Evolutionary conservation across 805 yeast species (phyloP).

Genomic region (Blastobotrys peoriensis): DNA sequence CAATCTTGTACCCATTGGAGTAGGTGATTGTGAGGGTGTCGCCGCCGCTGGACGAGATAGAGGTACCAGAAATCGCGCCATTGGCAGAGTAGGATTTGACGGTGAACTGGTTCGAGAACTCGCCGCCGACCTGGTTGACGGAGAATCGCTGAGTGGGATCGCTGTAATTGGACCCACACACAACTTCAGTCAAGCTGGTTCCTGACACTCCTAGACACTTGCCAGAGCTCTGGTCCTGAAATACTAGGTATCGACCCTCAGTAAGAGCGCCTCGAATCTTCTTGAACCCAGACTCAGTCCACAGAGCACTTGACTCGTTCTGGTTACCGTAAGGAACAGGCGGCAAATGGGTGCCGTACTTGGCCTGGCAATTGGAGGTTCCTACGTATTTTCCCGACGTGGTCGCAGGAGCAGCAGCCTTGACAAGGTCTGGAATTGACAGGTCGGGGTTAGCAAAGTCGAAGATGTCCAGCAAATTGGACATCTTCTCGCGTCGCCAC

Average conservation of each 20-base stretch:
- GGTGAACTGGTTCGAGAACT: not conserved
- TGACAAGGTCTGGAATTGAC: constrained; percentile 12
- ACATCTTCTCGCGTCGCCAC: constrained; percentile 24
- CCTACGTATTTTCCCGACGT: constrained; percentile 8
- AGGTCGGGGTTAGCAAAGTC: constrained; percentile 18
- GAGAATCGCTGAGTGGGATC: not conserved
- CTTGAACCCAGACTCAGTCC: constrained; percentile 19
- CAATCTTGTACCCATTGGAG: not conserved
- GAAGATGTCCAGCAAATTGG: constrained; percentile 18
- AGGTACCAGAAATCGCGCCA: not conserved
- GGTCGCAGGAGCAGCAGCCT: constrained; percentile 10
- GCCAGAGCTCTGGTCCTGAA: not conserved
- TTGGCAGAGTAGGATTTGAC: not conserved
- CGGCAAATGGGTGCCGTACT: constrained; percentile 10
- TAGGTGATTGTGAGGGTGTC: not conserved
- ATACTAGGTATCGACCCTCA: constrained; percentile 22
- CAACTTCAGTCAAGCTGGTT: not conserved
- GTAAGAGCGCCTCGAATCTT: constrained; percentile 19
- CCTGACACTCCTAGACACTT: not conserved
- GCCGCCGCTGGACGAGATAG: not conserved
- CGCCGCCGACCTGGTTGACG: not conserved
- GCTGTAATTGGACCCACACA: not conserved
- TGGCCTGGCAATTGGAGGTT: constrained; percentile 7
- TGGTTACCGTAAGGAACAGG: constrained; percentile 21
- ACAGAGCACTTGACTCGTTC: constrained; percentile 9